Percentiles rank a stretch among this genome's conserved stretches.
phyloP scores from a whole-genome alignment of 192 early-diverging fungal genomes.

The Coemansia pectinata region DNA sequence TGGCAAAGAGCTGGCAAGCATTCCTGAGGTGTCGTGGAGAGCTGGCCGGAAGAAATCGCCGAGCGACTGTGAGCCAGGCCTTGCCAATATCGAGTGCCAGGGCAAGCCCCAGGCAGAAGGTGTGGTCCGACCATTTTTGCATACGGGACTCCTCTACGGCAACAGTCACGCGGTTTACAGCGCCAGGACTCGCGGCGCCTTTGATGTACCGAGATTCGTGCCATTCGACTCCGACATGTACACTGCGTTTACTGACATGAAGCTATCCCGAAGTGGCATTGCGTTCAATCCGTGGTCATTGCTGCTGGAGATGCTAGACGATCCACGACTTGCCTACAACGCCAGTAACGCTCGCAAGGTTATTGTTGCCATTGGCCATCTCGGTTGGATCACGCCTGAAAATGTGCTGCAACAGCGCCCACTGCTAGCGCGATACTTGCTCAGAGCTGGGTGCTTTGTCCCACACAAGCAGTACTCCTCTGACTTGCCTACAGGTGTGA shows the following conservation, averaged over 20 bases:
- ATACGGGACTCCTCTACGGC: constrained; percentile 17
- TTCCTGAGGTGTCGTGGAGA: constrained; percentile 20
- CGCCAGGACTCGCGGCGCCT: not conserved
- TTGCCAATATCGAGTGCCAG: not conserved
- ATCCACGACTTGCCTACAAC: constrained; percentile 16
- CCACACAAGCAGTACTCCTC: not conserved
- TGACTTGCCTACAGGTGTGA: not conserved
- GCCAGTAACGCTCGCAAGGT: not conserved
- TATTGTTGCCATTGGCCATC: constrained; percentile 16
- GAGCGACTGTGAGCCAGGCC: not conserved
- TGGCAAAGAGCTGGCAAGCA: constrained; percentile 21
- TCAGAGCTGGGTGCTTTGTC: constrained; percentile 5
- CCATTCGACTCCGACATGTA: constrained; percentile 23
- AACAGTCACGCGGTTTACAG: constrained; percentile 13
- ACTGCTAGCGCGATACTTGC: constrained; percentile 18
- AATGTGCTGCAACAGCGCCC: constrained; percentile 28
- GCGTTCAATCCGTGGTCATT: constrained; percentile 48
- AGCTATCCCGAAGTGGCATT: not conserved
- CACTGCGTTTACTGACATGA: constrained; percentile 16
- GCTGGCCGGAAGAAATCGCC: constrained; percentile 12
- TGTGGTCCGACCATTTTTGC: not conserved
- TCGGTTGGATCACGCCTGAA: constrained; percentile 29
- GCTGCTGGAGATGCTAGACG: constrained; percentile 41
- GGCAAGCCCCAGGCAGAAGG: not conserved
- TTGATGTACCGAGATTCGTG: constrained; percentile 16